Evolutionary conservation across 1,139 yeast species (phyloP), one percentile per base, ranked within the genome.

Genomic region (Hansenula lynferdii): DNA sequence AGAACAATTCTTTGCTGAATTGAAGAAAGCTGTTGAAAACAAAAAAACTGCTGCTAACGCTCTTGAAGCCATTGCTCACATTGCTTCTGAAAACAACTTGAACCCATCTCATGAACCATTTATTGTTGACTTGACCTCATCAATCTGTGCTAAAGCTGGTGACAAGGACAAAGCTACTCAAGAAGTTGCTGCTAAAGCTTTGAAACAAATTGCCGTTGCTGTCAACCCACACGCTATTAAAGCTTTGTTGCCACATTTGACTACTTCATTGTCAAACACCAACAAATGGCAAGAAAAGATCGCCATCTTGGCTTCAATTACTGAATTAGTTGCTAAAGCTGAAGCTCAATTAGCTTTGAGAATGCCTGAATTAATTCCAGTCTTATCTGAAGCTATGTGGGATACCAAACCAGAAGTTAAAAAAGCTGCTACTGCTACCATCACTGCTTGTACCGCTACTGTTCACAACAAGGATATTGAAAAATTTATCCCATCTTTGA

Each of bases 381-480:
- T 85, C 54, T 77, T 92, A 62, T 92, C 98, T 56, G 98, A 92
- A 77, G 86, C 97, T 60, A 92, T 92, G 97, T 92, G 98, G 98
- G 98, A 92, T 71, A 92, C 98, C 73, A 92, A 92, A 82, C 78
- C 80, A 70, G 97, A 92, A 65, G 97, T 92, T 67, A 92, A 92
- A 84, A 81, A 78, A 60, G 95, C 94, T 64, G 97, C 98, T 56
- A 85, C 95, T 60, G 82, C 81, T 60, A 87, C 97, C 67, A 89
- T 92, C 80, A 79, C 90, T 70, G 86, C 87, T 74, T 83, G 96
- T 57, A 92, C 98, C 60, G 94, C 89, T 69, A 89, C 97, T 63
- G 92, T 92, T 61, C 95, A 92, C 72, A 92, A 92, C 90, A 92
- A 92, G 83, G 98, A 92, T 87, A 94, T 92, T 65, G 96, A 87